Conservation (phyloP, 1,139 yeast species). For the Geotrichum europaeum region DNA sequence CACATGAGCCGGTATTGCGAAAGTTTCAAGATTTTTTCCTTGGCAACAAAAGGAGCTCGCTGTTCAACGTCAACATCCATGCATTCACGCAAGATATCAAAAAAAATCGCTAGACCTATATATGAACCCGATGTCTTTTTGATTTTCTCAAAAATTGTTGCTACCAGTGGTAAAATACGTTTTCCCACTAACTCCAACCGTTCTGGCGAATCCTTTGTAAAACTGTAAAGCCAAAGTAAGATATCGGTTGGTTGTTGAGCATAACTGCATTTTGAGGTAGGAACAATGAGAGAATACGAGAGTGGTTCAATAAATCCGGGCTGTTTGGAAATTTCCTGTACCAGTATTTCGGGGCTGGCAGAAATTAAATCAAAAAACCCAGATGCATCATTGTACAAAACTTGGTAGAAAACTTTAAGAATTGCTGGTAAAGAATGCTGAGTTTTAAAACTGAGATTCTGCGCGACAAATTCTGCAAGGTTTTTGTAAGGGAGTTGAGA, state of each 20-base stretch:
- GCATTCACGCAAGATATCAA: not conserved
- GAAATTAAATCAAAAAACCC: not conserved
- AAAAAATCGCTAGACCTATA: not conserved
- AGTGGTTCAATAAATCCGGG: not conserved
- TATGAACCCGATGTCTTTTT: not conserved
- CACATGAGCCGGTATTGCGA: not conserved
- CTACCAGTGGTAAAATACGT: not conserved
- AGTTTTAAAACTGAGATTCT: not conserved
- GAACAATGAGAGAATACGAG: not conserved
- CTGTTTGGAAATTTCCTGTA: not conserved
- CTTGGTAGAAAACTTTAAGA: not conserved
- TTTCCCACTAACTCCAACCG: not conserved
- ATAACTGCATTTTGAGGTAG: not conserved
- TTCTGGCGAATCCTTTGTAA: not conserved
- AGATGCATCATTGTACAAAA: not conserved
- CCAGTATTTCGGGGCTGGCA: not conserved
- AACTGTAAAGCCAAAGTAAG: not conserved
- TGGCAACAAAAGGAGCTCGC: slow-evolving; percentile 3
- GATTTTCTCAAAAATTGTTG: not conserved
- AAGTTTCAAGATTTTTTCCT: not conserved
- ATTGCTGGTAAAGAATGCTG: not conserved
- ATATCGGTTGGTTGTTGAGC: not conserved
- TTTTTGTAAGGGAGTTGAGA: not conserved
- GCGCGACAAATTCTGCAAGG: not conserved
- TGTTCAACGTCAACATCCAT: not conserved